Percentiles rank a stretch among this genome's conserved stretches.
Evolutionary conservation across 1,284 basidiomycete species (phyloP).

Genomic region (Mycosarcoma mackinlayi): DNA sequence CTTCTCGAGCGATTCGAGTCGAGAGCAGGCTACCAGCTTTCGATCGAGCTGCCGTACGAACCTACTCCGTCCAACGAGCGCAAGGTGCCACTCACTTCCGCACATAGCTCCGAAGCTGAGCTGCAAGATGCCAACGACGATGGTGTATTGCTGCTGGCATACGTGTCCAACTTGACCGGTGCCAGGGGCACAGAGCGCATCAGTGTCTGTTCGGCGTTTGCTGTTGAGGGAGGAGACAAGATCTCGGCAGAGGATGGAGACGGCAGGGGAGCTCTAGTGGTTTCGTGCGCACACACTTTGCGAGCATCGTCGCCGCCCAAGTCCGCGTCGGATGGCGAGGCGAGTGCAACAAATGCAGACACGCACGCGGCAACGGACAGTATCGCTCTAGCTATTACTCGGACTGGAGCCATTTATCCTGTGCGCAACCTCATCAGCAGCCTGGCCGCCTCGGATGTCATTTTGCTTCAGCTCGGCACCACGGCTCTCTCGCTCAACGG

Average conservation of each 20-base stretch:
- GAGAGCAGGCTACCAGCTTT: constrained; percentile 50
- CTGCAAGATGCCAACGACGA: constrained; percentile 64
- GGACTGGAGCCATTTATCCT: constrained; percentile 70
- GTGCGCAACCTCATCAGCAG: constrained; percentile 73
- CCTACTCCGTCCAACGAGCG: constrained; percentile 48
- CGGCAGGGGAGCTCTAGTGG: constrained; percentile 70
- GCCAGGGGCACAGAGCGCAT: constrained; percentile 71
- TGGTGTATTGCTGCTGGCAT: constrained; percentile 74
- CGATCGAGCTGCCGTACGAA: constrained; percentile 65
- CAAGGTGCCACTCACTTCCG: constrained; percentile 52
- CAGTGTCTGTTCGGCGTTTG: constrained; percentile 76
- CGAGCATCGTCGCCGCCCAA: constrained; percentile 62
- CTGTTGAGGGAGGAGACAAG: constrained; percentile 69
- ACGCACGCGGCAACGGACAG: constrained; percentile 18
- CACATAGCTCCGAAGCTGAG: constrained; percentile 49
- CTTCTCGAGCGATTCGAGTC: constrained; percentile 36
- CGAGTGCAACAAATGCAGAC: not conserved
- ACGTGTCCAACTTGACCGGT: constrained; percentile 70
- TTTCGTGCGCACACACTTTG: constrained; percentile 78
- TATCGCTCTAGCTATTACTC: constrained; percentile 68
- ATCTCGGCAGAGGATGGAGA: constrained; percentile 53
- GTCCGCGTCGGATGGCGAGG: constrained; percentile 46
- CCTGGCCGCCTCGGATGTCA: constrained; percentile 75
- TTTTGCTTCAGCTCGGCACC: constrained; percentile 65
- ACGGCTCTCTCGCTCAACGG: constrained; percentile 43